Base-by-base conservation (phyloP, 805 yeast genomes). In the Diddensiella caesifluorescens region DNA sequence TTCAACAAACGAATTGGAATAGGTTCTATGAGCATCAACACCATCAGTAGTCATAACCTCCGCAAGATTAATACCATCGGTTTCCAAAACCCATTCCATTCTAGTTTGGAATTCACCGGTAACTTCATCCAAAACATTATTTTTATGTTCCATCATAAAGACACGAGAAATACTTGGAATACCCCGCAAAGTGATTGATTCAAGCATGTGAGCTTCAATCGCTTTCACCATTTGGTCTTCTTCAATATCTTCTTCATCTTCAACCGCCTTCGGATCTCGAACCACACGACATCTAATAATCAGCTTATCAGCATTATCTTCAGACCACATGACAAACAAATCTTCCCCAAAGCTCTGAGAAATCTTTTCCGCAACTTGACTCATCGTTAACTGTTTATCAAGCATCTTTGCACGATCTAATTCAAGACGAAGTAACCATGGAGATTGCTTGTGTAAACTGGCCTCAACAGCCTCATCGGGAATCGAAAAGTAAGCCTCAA, bases 321-420 rank as follows among this genome's bases (percentile, higher is more conserved):
- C 98, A 36, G 97, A 87, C 97, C 98, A 92, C 59, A 92, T 92
- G 30, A 92, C 95, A 58, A 90, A 92, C 67, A 92, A 69, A 66
- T 92, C 98, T 55, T 88, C 95, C 41, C 89, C 94, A 64, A 92
- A 92, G 49, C 85, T 82, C 59, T 85, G 89, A 50, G 88, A 82
- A 47, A 92, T 92, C 71, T 83, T 88, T 55, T 88, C 94, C 21
- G 98, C 97, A 43, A 92, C 97, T 69, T 92, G 96, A 51, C 94
- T 85, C 97, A 94, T 92, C 3, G 95, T 86, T 61, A 92, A 75
- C 65, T 92, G 96, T 65, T 92, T 88, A 70, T 92, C 98, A 59
- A 90, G 82, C 97, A 92, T 89, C 68, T 90, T 90, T 28, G 97
- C 96, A 74, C 98, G 92, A 67, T 94, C 98, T 45, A 92, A 73